Evolutionary conservation across 2,329 filamentous ascomycete species (phyloP).

Genomic region (Keithomyces neogunnii): DNA sequence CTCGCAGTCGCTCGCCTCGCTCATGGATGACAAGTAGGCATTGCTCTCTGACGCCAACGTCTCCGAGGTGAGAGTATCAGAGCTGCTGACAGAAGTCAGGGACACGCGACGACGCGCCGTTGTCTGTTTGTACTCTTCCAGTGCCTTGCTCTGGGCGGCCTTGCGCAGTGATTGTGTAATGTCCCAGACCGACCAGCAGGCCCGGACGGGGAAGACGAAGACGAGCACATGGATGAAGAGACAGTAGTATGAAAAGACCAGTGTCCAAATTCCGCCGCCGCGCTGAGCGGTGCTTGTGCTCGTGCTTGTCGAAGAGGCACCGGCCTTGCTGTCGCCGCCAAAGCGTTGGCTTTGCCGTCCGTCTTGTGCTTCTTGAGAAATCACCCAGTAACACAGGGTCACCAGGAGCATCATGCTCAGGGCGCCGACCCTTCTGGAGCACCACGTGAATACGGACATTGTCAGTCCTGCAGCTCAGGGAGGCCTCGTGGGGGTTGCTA

Average conservation of each 20-base stretch:
- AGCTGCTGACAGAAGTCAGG: slow-evolving; percentile 46
- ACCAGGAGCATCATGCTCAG: slow-evolving; percentile 43
- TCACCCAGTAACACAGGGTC: slow-evolving; percentile 45
- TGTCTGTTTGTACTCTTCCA: slow-evolving; percentile 37
- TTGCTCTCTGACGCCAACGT: slow-evolving; percentile 37
- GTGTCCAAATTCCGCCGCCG: slow-evolving; percentile 41
- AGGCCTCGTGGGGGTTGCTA: not conserved
- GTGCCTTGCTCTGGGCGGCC: slow-evolving; percentile 33
- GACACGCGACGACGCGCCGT: slow-evolving; percentile 41
- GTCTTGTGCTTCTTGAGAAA: slow-evolving; percentile 38
- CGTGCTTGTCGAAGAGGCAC: slow-evolving; percentile 15
- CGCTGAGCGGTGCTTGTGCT: slow-evolving; percentile 15
- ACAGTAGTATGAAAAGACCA: slow-evolving; percentile 55
- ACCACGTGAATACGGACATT: slow-evolving; percentile 49
- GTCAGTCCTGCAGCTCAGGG: slow-evolving; percentile 1
- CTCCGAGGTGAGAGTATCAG: slow-evolving; percentile 43
- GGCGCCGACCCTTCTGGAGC: slow-evolving; percentile 43
- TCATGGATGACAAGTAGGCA: slow-evolving; percentile 37
- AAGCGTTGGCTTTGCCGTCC: slow-evolving; percentile 35
- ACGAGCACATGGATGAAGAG: slow-evolving; percentile 57
- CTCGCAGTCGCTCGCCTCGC: slow-evolving; percentile 44
- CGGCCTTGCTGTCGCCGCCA: slow-evolving; percentile 27
- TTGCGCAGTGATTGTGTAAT: slow-evolving; percentile 43
- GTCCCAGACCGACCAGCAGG: slow-evolving; percentile 52
- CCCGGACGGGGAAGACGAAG: slow-evolving; percentile 53